A percentile compares a stretch with the other conserved stretches of the same genome.
Conservation (phyloP, 2,329 filamentous ascomycete genomes). For the Sclerotinia subarctica region DNA sequence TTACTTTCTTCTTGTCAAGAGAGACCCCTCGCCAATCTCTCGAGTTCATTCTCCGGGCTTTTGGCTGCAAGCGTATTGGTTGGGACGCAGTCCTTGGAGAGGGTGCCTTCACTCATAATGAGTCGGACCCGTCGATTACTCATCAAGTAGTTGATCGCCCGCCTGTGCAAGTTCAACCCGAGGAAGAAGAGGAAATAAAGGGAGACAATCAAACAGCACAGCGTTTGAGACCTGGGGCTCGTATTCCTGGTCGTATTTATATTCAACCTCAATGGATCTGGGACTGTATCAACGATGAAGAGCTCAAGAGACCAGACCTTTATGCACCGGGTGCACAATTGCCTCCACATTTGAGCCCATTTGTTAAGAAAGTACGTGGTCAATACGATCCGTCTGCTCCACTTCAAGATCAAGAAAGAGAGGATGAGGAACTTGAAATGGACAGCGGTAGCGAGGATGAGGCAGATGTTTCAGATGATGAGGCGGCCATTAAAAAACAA, state of each 20-base stretch:
- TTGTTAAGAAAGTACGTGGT: conserved; percentile 82
- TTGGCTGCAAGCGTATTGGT: conserved; percentile 92
- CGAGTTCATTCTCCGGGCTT: conserved; percentile 89
- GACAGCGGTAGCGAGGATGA: conserved; percentile 52
- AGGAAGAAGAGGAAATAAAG: conserved; percentile 47
- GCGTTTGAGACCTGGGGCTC: conserved; percentile 59
- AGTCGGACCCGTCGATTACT: conserved; percentile 83
- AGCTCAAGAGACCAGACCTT: conserved; percentile 78
- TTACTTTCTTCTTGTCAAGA: conserved; percentile 88
- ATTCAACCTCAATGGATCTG: conserved; percentile 98
- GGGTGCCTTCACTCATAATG: conserved; percentile 87
- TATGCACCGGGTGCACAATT: conserved; percentile 88
- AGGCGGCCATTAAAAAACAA: conserved; percentile 50
- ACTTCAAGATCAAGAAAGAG: conserved; percentile 82
- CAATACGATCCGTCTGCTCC: conserved; percentile 88
- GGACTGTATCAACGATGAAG: conserved; percentile 92
- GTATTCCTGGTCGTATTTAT: conserved; percentile 88
- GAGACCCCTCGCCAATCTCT: conserved; percentile 88
- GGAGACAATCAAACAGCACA: conserved; percentile 62
- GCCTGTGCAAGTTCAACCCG: conserved; percentile 55
- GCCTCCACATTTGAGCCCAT: conserved; percentile 92
- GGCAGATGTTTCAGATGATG: conserved; percentile 40
- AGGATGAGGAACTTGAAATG: conserved; percentile 74
- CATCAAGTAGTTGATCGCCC: conserved; percentile 96
- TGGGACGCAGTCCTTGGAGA: conserved; percentile 92